Evolutionary conservation across 2,329 filamentous ascomycete species (phyloP).

Genomic region (Talaromyces sp.): DNA sequence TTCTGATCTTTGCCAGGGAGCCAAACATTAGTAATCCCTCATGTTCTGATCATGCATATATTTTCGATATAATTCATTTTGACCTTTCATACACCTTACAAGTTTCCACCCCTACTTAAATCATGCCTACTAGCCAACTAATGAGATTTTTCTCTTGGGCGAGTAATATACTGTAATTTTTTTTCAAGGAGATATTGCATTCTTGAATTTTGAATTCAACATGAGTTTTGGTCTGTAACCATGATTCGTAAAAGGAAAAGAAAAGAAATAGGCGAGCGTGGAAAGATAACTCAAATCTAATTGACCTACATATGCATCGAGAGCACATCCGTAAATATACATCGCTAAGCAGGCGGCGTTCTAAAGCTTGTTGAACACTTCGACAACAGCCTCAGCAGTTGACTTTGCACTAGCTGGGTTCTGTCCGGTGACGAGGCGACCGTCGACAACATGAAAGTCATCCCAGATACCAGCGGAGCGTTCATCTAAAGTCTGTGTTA

Average conservation of each 20-base stretch:
- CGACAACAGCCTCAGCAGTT: conserved; percentile 39
- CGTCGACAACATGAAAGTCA: conserved; percentile 34
- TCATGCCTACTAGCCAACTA: no score
- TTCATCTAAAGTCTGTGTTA: neutral
- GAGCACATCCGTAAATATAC: neutral
- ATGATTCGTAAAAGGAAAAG: neutral
- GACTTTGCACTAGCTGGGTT: conserved; percentile 42
- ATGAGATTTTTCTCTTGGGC: no score
- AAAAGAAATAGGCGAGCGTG: neutral
- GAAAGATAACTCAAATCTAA: neutral
- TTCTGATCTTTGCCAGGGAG: no score
- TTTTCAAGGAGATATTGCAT: no score
- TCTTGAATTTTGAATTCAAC: neutral
- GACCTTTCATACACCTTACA: no score
- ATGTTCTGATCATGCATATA: no score
- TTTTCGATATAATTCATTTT: no score
- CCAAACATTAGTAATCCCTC: no score
- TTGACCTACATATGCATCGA: neutral
- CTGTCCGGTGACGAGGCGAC: conserved; percentile 41
- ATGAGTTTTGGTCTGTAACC: neutral
- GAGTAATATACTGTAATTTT: no score
- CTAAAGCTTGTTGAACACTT: conserved; percentile 39
- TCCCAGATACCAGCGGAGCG: conserved; percentile 29
- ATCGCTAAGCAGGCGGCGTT: neutral
- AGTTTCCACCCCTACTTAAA: no score